Conservation (phyloP, 768 basidiomycete species). For the Boletus bicolor region DNA sequence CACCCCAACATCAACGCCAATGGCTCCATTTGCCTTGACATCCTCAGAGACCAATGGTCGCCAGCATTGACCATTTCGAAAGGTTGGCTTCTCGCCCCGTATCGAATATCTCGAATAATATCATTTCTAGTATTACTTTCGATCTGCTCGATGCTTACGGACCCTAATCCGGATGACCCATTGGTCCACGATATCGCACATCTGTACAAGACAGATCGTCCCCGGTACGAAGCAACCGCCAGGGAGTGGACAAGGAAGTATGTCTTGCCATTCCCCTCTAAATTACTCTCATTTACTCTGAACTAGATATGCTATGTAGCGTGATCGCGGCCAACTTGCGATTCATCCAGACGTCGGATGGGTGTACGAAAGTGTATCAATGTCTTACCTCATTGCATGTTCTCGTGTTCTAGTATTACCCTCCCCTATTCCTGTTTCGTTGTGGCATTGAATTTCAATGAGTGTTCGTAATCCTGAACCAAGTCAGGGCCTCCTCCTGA, state of each 20-base stretch:
- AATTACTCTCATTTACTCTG: not conserved
- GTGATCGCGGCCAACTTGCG: conserved; percentile 23
- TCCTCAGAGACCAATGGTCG: conserved; percentile 98
- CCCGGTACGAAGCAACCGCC: conserved; percentile 96
- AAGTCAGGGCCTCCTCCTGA: not conserved
- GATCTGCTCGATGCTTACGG: conserved; percentile 99
- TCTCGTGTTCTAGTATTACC: conserved; percentile 34
- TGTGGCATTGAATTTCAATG: conserved; percentile 18
- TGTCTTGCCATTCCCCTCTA: conserved; percentile 26
- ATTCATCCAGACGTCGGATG: conserved; percentile 20
- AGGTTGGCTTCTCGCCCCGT: conserved; percentile 49
- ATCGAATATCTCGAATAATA: conserved; percentile 2
- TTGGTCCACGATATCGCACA: conserved; percentile 98
- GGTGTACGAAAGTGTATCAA: conserved; percentile 34
- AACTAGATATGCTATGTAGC: conserved; percentile 53
- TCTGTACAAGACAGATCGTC: conserved; percentile 98
- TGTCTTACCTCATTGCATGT: conserved; percentile 33
- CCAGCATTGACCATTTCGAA: conserved; percentile 99
- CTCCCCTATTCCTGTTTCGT: conserved; percentile 14
- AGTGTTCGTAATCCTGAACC: conserved; percentile 13
- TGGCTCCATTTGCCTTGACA: conserved; percentile 98
- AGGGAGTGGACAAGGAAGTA: conserved; percentile 99
- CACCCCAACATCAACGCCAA: conserved; percentile 99
- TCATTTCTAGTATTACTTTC: conserved; percentile 75
- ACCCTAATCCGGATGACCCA: conserved; percentile 99